Evolutionary conservation across 1,284 basidiomycete species (phyloP).

Genomic region (Malassezia equina): DNA sequence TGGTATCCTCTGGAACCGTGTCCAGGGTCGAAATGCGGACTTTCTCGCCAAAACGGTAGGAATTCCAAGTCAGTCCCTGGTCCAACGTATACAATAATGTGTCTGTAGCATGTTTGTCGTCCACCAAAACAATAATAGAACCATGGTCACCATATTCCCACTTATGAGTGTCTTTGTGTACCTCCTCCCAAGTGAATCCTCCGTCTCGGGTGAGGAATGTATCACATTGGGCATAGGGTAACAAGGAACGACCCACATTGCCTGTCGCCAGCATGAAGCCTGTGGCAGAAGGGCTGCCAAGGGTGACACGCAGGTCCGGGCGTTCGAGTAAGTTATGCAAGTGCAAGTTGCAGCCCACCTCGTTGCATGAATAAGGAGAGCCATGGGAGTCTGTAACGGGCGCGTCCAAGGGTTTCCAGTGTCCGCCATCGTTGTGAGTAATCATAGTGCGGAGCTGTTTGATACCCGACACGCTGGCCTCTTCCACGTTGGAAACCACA

Average conservation of each 20-base stretch:
- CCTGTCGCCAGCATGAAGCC: constrained; percentile 92
- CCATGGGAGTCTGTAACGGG: constrained; percentile 69
- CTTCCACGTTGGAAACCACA: constrained; percentile 68
- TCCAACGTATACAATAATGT: constrained; percentile 77
- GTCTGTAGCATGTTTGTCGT: constrained; percentile 87
- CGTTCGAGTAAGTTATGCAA: constrained; percentile 94
- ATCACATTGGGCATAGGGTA: constrained; percentile 74
- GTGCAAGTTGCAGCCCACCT: constrained; percentile 71
- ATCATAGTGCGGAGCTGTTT: constrained; percentile 78
- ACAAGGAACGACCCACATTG: constrained; percentile 79
- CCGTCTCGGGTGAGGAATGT: constrained; percentile 93
- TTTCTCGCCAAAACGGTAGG: constrained; percentile 73
- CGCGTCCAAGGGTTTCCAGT: constrained; percentile 72
- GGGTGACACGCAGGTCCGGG: constrained; percentile 75
- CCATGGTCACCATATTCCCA: constrained; percentile 99
- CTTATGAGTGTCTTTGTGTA: constrained; percentile 91
- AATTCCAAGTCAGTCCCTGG: constrained; percentile 75
- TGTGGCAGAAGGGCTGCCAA: constrained; percentile 78
- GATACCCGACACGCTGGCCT: constrained; percentile 61
- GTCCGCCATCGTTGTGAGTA: constrained; percentile 92
- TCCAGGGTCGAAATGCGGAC: constrained; percentile 69
- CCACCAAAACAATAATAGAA: constrained; percentile 79
- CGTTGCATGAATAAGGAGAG: constrained; percentile 62
- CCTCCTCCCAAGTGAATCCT: constrained; percentile 95
- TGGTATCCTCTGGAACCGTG: constrained; percentile 81